Conservation (phyloP, 140 eudicot species). For the Erigeron philadelphicus region DNA sequence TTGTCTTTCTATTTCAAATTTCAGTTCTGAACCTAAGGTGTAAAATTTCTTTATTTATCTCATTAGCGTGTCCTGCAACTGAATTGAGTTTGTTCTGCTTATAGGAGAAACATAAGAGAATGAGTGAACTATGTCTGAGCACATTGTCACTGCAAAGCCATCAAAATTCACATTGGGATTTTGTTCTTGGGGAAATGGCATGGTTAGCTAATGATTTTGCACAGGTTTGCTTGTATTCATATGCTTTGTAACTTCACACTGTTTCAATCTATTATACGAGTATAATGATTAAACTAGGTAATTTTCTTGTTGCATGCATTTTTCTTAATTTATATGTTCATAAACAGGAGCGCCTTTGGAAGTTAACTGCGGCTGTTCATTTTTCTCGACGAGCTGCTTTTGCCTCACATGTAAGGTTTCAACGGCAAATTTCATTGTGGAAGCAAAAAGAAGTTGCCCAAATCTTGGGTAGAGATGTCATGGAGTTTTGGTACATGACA, state of each 20-base stretch:
- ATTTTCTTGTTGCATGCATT: background rate
- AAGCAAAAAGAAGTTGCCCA: constrained; percentile 56
- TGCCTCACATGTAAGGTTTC: constrained; percentile 46
- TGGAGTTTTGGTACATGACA: constrained; percentile 73
- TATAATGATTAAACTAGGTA: background rate
- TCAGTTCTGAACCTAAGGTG: background rate
- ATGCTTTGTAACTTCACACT: background rate
- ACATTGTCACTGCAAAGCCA: constrained; percentile 34
- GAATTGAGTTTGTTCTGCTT: constrained; percentile 22
- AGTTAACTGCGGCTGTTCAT: constrained; percentile 71
- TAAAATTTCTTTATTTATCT: background rate
- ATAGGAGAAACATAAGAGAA: constrained; percentile 82
- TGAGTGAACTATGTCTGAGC: constrained; percentile 59
- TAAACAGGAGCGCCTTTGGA: constrained; percentile 85
- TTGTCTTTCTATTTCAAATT: constrained; percentile 19
- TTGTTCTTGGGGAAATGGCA: constrained; percentile 89
- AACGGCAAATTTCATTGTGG: constrained; percentile 29
- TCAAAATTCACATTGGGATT: constrained; percentile 73
- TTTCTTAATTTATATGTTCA: constrained; percentile 9
- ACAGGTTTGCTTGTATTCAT: constrained; percentile 51
- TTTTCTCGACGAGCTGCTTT: constrained; percentile 44
- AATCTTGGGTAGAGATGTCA: constrained; percentile 58
- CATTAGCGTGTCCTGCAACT: constrained; percentile 21
- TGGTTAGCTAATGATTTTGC: constrained; percentile 99
- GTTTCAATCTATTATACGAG: background rate